phyloP scores from a whole-genome alignment of 2,329 filamentous ascomycete genomes.

The Ilyonectria robusta region DNA sequence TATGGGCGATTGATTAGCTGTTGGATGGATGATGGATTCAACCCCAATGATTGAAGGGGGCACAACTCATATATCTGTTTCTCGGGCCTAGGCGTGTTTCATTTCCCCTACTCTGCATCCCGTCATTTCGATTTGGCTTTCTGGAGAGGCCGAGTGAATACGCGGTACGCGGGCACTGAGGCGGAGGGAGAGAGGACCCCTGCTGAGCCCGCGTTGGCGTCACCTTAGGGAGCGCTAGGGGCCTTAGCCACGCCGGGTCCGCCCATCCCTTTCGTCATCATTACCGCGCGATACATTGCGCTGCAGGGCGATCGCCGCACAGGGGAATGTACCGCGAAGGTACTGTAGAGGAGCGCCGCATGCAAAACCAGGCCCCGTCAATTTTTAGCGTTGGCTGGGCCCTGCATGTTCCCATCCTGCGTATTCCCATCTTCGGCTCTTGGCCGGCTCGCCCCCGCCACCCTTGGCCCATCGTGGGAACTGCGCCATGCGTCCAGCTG shows the following conservation, averaged over 20 bases:
- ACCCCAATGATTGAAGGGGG: constrained; percentile 16
- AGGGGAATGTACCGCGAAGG: too few relatives aligned
- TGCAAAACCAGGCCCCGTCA: too few relatives aligned
- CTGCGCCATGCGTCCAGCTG: neutral
- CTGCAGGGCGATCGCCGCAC: too few relatives aligned
- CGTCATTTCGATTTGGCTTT: constrained; percentile 7
- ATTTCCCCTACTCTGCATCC: constrained; percentile 17
- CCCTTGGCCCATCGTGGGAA: too few relatives aligned
- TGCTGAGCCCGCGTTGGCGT: neutral
- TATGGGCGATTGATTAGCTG: neutral
- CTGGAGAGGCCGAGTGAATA: constrained; percentile 12
- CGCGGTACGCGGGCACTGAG: too few relatives aligned
- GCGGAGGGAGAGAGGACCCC: neutral
- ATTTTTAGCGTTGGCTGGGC: too few relatives aligned
- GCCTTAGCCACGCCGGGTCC: too few relatives aligned
- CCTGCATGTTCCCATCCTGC: neutral
- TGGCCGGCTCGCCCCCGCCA: neutral
- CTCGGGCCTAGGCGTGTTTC: neutral
- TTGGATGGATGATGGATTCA: constrained; percentile 3
- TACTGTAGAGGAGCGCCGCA: too few relatives aligned
- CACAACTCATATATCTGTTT: constrained; percentile 1
- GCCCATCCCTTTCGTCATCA: too few relatives aligned
- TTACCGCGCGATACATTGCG: too few relatives aligned
- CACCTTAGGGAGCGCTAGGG: too few relatives aligned
- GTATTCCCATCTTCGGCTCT: neutral